A percentile compares a stretch with the other conserved stretches of the same genome.
Conservation (phyloP, 2,329 filamentous ascomycete genomes). For the Talaromyces sp. region DNA sequence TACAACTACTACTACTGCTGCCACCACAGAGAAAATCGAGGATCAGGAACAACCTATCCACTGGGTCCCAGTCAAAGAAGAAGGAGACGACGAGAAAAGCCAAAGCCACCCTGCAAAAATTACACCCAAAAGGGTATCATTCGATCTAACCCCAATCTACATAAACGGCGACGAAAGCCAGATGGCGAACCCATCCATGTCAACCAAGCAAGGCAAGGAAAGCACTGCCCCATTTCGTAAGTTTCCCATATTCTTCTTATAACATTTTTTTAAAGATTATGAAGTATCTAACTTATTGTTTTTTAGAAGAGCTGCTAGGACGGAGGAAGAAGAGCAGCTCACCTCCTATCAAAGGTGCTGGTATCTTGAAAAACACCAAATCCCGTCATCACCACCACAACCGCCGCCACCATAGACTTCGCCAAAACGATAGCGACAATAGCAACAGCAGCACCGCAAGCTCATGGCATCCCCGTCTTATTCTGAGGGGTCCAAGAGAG, state of each 20-base stretch:
- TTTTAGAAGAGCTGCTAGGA: not conserved
- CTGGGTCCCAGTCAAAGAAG: not conserved
- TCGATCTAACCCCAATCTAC: not conserved
- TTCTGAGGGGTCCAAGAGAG: not conserved
- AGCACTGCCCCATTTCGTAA: not conserved
- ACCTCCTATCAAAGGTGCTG: not conserved
- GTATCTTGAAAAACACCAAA: not conserved
- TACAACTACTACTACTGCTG: not conserved
- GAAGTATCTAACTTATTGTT: not conserved
- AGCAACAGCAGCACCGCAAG: not conserved
- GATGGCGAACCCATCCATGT: not conserved
- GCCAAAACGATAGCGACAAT: not conserved
- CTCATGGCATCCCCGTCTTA: not conserved
- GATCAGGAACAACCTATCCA: not conserved
- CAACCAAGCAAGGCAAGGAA: not conserved
- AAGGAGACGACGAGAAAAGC: not conserved
- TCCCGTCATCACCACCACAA: not conserved
- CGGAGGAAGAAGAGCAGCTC: not conserved
- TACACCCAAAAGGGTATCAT: not conserved
- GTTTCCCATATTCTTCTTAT: not conserved
- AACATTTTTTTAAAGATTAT: not conserved
- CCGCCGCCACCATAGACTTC: not conserved
- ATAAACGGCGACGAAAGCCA: not conserved
- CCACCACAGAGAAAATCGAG: not conserved
- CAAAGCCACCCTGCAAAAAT: not conserved